Percentiles rank a stretch among this genome's conserved stretches.
phyloP scores from a whole-genome alignment of 1,139 yeast species.

The Blastobotrys ciferrii region DNA sequence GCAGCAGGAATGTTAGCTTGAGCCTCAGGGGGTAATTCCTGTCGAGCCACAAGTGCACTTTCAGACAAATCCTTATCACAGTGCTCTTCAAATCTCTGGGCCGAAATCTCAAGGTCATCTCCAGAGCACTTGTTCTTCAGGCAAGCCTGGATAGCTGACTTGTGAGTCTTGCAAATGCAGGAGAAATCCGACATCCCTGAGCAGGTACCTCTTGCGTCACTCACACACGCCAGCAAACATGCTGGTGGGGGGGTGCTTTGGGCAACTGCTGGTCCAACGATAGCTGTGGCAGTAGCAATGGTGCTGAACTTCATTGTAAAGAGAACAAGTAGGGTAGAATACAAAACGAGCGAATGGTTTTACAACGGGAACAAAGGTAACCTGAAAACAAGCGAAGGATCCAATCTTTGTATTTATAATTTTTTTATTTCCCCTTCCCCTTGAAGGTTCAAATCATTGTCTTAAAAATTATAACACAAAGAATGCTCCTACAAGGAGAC shows the following conservation, averaged over 20 bases:
- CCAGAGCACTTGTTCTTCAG: background rate
- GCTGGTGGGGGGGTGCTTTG: constrained; percentile 5
- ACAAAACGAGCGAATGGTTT: constrained; percentile 5
- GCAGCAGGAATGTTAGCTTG: constrained; percentile 1
- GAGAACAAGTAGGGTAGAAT: background rate
- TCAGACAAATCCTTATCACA: background rate
- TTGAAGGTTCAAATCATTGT: background rate
- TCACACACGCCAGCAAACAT: background rate
- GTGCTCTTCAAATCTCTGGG: constrained; percentile 3
- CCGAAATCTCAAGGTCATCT: background rate
- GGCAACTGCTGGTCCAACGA: background rate
- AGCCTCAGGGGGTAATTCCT: background rate
- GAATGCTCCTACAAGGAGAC: background rate
- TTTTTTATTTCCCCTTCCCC: background rate
- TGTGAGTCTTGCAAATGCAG: constrained; percentile 5
- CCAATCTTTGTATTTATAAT: background rate
- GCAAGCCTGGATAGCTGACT: constrained; percentile 1
- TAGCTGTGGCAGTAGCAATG: background rate
- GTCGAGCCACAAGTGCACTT: background rate
- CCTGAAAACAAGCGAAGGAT: background rate
- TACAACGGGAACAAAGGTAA: background rate
- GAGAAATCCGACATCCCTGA: constrained; percentile 1
- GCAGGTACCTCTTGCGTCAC: background rate
- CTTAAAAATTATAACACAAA: background rate
- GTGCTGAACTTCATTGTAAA: constrained; percentile 4